Evolutionary conservation across 1,284 basidiomycete genomes (phyloP).

Genomic region (Pseudozyma tsukubaensis): DNA sequence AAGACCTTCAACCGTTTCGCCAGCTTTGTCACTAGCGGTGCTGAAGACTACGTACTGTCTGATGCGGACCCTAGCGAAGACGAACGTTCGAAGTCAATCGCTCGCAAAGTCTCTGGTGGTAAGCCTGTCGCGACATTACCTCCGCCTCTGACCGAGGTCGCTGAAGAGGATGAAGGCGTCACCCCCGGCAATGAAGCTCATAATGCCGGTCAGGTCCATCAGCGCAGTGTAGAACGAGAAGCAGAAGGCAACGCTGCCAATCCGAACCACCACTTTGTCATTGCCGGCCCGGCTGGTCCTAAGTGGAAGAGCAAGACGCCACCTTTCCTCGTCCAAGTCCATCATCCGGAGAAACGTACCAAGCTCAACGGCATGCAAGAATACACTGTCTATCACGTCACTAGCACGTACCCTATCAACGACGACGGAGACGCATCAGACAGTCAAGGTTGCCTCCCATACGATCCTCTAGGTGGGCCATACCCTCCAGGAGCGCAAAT

Average conservation of each 20-base stretch:
- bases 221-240: not conserved
- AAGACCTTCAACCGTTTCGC: conserved; percentile 83
- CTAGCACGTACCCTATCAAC: conserved; percentile 75
- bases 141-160: conserved; percentile 15
- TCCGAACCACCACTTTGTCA: conserved; percentile 74
- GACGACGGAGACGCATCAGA: not conserved
- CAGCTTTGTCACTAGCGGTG: conserved; percentile 83
- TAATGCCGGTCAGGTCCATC: not conserved
- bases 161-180: conserved; percentile 19
- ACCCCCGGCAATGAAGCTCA: not conserved
- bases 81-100: conserved; percentile 26
- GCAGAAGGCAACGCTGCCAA: conserved; percentile 15
- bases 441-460: conserved; percentile 31
- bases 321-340: conserved; percentile 79
- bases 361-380: conserved; percentile 74
- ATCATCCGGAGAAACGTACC: conserved; percentile 80
- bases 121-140: conserved; percentile 2
- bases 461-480: conserved; percentile 47
- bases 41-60: conserved; percentile 74
- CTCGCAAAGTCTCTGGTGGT: conserved; percentile 40
- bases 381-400: conserved; percentile 81
- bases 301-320: conserved; percentile 80
- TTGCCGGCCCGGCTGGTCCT: conserved; percentile 74
- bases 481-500: conserved; percentile 38
- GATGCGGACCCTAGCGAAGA: conserved; percentile 19